Percentiles rank a stretch among this genome's conserved stretches.
Evolutionary conservation across 495 filamentous ascomycete genomes (phyloP).

Genomic region (Penicillium fimorum): DNA sequence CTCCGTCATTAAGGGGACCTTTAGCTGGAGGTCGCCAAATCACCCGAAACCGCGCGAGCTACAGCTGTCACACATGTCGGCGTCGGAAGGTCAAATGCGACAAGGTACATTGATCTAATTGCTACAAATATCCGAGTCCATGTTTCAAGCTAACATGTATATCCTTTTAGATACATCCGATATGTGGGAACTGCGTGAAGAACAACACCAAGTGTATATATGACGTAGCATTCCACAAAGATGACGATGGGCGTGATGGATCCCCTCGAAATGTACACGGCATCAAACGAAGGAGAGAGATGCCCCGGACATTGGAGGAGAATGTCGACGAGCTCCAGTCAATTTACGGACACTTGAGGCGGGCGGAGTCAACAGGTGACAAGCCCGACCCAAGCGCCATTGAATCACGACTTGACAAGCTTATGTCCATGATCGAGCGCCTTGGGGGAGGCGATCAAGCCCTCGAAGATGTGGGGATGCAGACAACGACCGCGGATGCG

Average conservation of each 20-base stretch:
- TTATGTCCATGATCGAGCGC: conserved; percentile 47
- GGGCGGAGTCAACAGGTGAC: conserved; percentile 25
- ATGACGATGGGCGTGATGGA: conserved; percentile 15
- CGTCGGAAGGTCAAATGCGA: conserved; percentile 50
- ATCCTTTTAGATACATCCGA: conserved; percentile 40
- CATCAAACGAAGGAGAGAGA: conserved; percentile 38
- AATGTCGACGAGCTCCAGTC: conserved; percentile 39
- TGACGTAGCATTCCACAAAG: conserved; percentile 35
- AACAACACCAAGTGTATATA: conserved; percentile 46
- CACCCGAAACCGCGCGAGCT: conserved; percentile 49
- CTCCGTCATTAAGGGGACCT: conserved; percentile 21
- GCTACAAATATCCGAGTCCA: no score
- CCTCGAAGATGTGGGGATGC: conserved; percentile 26
- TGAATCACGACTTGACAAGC: conserved; percentile 44
- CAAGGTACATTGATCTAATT: conserved; percentile 30
- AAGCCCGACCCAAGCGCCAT: conserved; percentile 38
- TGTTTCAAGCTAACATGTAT: not conserved
- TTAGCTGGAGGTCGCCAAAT: conserved; percentile 40
- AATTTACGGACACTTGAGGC: conserved; percentile 37
- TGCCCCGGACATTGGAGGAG: conserved; percentile 32
- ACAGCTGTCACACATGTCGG: conserved; percentile 51
- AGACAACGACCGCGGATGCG: conserved; percentile 24
- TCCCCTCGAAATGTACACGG: conserved; percentile 28
- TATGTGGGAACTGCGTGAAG: conserved; percentile 50
- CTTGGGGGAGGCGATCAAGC: conserved; percentile 36